Percentiles rank a stretch among this genome's conserved stretches.
Conservation (phyloP, 768 basidiomycete species). For the Kwoniella sp. region DNA sequence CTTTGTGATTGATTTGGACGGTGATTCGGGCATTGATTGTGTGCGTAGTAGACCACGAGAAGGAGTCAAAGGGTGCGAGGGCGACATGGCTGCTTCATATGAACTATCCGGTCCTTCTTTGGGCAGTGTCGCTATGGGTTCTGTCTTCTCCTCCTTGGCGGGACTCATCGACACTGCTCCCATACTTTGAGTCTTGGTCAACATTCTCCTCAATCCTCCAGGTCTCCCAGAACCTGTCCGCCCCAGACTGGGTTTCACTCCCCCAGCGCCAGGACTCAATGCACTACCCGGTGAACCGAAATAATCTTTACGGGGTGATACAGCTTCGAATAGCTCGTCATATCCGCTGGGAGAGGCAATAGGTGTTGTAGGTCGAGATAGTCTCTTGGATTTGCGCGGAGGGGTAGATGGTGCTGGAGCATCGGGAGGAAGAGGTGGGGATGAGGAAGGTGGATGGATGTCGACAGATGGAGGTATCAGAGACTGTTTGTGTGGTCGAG, state of each 20-base stretch:
- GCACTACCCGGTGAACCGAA: conserved; percentile 10
- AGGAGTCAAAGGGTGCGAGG: conserved; percentile 20
- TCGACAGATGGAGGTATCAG: neutral
- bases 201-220: conserved; percentile 35
- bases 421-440: conserved; percentile 7
- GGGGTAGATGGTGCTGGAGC: conserved; percentile 22
- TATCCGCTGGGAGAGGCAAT: conserved; percentile 30
- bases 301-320: conserved; percentile 23
- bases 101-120: conserved; percentile 3
- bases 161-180: conserved; percentile 15
- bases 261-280: neutral
- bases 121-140: neutral
- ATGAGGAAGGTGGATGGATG: conserved; percentile 20
- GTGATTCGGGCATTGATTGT: conserved; percentile 24
- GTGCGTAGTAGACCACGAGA: conserved; percentile 14
- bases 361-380: conserved; percentile 22
- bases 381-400: conserved; percentile 1
- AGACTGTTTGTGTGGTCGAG: neutral
- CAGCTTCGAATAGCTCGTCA: conserved; percentile 30
- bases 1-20: conserved; percentile 8
- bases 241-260: neutral
- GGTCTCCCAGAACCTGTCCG: conserved; percentile 7
- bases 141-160: conserved; percentile 1
- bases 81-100: conserved; percentile 9
- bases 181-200: conserved; percentile 44